Conservation (phyloP, 2,329 filamentous ascomycete genomes). For the Fusarium mangiferae region DNA sequence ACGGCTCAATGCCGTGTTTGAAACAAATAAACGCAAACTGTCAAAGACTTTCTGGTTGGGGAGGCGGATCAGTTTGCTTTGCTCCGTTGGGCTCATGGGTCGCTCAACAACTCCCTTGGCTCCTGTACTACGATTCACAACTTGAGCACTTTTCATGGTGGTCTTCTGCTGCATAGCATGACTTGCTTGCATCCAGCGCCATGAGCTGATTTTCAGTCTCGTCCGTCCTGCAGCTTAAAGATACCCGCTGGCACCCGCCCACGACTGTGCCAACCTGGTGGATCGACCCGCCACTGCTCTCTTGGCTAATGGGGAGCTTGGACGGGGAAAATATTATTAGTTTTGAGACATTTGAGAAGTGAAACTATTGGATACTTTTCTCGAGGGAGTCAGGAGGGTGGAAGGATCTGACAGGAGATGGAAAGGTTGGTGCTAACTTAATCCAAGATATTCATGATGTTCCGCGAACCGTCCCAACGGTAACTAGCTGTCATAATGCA, state of each 20-base stretch:
- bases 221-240: constrained; percentile 20
- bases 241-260: constrained; percentile 38
- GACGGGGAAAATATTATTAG: constrained; percentile 29
- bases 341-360: constrained; percentile 7
- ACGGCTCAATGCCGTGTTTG: constrained; percentile 19
- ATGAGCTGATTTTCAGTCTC: constrained; percentile 42
- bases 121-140: constrained; percentile 4
- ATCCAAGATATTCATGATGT: constrained; percentile 21
- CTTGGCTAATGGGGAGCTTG: constrained; percentile 37
- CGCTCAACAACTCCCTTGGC: background rate
- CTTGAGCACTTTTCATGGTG: background rate
- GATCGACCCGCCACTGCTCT: constrained; percentile 33
- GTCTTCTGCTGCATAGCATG: constrained; percentile 38
- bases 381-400: background rate
- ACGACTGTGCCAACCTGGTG: constrained; percentile 38
- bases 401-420: constrained; percentile 14
- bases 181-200: constrained; percentile 40
- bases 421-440: constrained; percentile 29
- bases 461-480: constrained; percentile 40
- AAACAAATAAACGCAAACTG: constrained; percentile 17
- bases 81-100: background rate
- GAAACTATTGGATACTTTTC: constrained; percentile 14
- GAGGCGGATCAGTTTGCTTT: background rate
- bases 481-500: constrained; percentile 39
- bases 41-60: background rate